Evolutionary conservation across 1,284 basidiomycete genomes (phyloP).

Genomic region (Boletus smithii): DNA sequence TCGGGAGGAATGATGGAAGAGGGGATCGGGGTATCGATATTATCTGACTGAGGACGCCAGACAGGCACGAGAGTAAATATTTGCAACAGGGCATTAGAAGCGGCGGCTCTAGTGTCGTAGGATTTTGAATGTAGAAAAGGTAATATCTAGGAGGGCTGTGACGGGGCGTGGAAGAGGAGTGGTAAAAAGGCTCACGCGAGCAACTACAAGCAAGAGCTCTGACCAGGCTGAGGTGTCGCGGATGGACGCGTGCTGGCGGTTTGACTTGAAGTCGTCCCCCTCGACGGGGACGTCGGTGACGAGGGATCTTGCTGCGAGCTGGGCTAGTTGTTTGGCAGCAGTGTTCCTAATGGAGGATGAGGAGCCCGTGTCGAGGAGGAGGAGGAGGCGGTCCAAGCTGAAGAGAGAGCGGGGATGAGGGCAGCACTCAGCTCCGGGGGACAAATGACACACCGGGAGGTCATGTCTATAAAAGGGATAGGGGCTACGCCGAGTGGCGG

Average conservation of each 20-base stretch:
- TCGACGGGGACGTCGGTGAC: constrained; percentile 76
- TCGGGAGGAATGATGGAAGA: constrained; percentile 43
- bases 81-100: constrained; percentile 80
- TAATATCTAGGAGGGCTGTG: constrained; percentile 55
- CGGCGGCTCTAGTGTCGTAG: constrained; percentile 82
- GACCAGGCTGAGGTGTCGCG: constrained; percentile 72
- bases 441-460: constrained; percentile 53
- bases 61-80: constrained; percentile 82
- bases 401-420: constrained; percentile 5
- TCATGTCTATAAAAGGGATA: constrained; percentile 50
- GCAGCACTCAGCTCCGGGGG: neutral
- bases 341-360: constrained; percentile 82
- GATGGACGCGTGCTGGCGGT: constrained; percentile 53
- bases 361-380: constrained; percentile 88
- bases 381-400: constrained; percentile 89
- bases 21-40: constrained; percentile 21
- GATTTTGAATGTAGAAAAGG: constrained; percentile 87
- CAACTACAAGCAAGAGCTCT: constrained; percentile 80
- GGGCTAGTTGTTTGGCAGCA: constrained; percentile 89
- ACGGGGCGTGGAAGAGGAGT: neutral
- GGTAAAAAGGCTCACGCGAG: constrained; percentile 50
- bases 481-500: constrained; percentile 38
- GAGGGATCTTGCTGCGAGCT: constrained; percentile 80
- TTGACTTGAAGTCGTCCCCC: constrained; percentile 74
- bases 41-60: constrained; percentile 60